Evolutionary conservation across 495 filamentous ascomycete genomes (phyloP).

Genomic region (Amniculicola lignicola): DNA sequence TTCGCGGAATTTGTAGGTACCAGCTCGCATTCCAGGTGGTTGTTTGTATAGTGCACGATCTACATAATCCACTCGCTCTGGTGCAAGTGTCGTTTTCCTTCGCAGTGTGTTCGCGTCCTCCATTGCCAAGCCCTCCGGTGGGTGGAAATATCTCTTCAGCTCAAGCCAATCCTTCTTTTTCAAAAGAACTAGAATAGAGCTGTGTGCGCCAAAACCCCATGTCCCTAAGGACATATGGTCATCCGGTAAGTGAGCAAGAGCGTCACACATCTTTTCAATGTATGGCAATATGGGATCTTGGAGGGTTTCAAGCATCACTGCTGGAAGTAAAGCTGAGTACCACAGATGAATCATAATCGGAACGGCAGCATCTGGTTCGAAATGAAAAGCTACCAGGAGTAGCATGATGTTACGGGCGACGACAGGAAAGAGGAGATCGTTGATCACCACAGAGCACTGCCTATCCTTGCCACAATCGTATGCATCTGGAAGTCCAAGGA

Average conservation of each 20-base stretch:
- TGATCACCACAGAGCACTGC: constrained; percentile 45
- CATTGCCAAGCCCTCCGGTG: constrained; percentile 14
- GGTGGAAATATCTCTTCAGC: constrained; percentile 20
- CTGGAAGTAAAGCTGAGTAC: constrained; percentile 41
- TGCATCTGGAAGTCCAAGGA: constrained; percentile 39
- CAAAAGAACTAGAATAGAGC: constrained; percentile 18
- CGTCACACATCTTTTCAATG: constrained; percentile 36
- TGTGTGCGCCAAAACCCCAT: constrained; percentile 13
- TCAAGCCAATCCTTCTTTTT: constrained; percentile 27
- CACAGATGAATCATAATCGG: constrained; percentile 43
- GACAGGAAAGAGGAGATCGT: constrained; percentile 48
- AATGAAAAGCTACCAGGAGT: constrained; percentile 41
- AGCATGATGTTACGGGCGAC: constrained; percentile 49
- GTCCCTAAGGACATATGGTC: constrained; percentile 19
- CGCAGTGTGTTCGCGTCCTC: constrained; percentile 20
- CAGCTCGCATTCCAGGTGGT: constrained; percentile 23
- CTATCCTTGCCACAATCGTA: constrained; percentile 30
- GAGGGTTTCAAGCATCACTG: background rate
- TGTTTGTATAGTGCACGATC: constrained; percentile 22
- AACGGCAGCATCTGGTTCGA: constrained; percentile 24
- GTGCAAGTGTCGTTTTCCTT: constrained; percentile 9
- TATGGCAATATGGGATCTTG: constrained; percentile 28
- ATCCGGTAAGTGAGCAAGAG: constrained; percentile 25
- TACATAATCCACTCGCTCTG: constrained; percentile 24
- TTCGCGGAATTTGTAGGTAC: constrained; percentile 26